Evolutionary conservation across 768 basidiomycete genomes (phyloP), one percentile per base, ranked within the genome.

Genomic region (Tylopilus plumbeoviolaceoides): DNA sequence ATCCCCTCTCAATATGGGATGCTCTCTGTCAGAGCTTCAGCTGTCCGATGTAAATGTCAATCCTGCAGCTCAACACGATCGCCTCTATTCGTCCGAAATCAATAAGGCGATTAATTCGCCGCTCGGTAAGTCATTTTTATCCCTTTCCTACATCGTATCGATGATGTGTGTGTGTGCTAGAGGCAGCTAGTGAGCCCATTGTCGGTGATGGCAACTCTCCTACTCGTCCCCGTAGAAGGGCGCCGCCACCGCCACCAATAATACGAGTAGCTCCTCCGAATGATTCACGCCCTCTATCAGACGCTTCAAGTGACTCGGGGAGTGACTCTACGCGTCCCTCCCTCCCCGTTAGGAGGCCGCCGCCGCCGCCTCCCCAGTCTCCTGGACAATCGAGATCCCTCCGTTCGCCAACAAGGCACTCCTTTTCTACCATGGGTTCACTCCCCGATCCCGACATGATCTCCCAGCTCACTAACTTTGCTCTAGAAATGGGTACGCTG

Each of bases 301-400:
- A 46, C 21, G 17, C 28, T 2, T 25, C 23, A 20, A 40, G 47
- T 12, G 14, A 20, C 38, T 14, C 20, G 10, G 17, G 5, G 5
- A 25, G 23, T 17, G 15, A n/a, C 21, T 35, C 44, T 14, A 9
- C 18, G 42, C 45, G 41, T 28, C 45, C 42, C 5, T 43, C 60
- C 20, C 21, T 0, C 10, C 40, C 57, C 12, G 9, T 35, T 31
- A 59, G 58, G 18, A 35, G 51, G 30, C 49, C 58, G 1, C 8
- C 38, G 4, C 39, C 47, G 4, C 47, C 47, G 9, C 47, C 47
- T 20, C 47, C 47, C 3, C 38, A 28, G 47, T 48, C 39, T 14
- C 47, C 47, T 6, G 20, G 47, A 18, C 28, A 14, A 30, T 21
- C 28, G 14, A 48, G 38, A 11, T 12, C 39, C 17, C 14, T 18